Conservation (phyloP, 2,329 filamentous ascomycete genomes). For the Ploettnerulaceae sp. region DNA sequence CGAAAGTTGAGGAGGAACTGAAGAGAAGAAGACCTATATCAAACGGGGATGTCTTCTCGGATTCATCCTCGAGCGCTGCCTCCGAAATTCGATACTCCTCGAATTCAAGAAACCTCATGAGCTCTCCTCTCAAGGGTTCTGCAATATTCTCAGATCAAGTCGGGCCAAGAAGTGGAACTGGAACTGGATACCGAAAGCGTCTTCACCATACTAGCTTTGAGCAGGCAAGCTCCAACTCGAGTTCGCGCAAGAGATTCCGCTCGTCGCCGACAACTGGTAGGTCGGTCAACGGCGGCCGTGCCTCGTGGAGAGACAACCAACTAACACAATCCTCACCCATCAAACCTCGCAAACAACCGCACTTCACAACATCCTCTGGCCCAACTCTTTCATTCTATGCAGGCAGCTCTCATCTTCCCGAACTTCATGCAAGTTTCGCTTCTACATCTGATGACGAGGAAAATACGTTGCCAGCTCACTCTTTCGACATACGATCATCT, state of each 20-base stretch:
- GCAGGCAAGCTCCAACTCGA: constrained; percentile 46
- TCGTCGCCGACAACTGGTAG: constrained; percentile 58
- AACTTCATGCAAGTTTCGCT: constrained; percentile 56
- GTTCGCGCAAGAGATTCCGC: constrained; percentile 63
- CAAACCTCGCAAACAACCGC: constrained; percentile 67
- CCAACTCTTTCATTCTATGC: constrained; percentile 74
- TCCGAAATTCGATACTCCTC: constrained; percentile 74
- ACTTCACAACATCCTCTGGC: constrained; percentile 67
- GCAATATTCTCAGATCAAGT: constrained; percentile 76
- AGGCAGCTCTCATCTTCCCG: constrained; percentile 53
- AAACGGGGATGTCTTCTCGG: constrained; percentile 71
- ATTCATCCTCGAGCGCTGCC: constrained; percentile 73
- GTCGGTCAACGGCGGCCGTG: constrained; percentile 47
- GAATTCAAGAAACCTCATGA: constrained; percentile 52
- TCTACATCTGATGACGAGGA: constrained; percentile 76
- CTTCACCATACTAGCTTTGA: constrained; percentile 58
- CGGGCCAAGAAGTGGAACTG: constrained; percentile 51
- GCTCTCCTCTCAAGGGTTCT: constrained; percentile 80
- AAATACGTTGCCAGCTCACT: constrained; percentile 70
- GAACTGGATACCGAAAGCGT: constrained; percentile 61
- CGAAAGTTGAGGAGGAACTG: constrained; percentile 74
- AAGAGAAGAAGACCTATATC: constrained; percentile 57
- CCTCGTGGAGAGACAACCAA: constrained; percentile 71
- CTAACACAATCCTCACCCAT: constrained; percentile 83
- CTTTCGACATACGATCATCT: constrained; percentile 71